A percentile compares a stretch with the other conserved stretches of the same genome.
Conservation (phyloP, 371 early-diverging fungal species). For the Haplosporangium sp. region DNA sequence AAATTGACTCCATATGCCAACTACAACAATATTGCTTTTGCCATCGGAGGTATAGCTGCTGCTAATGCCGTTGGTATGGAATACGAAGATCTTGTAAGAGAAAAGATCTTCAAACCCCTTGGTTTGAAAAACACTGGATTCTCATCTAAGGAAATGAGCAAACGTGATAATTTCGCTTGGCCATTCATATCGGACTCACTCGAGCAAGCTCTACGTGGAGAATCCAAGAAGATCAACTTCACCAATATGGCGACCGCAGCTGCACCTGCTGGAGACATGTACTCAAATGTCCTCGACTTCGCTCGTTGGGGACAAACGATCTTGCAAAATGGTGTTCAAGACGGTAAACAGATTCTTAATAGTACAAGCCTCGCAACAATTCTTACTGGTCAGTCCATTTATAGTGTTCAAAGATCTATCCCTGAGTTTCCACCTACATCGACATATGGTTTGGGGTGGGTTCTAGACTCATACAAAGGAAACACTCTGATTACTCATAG, state of each 20-base stretch:
- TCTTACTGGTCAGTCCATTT: constrained; percentile 9
- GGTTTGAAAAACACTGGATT: constrained; percentile 5
- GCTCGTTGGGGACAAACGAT: neutral
- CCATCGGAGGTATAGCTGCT: neutral
- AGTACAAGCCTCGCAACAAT: neutral
- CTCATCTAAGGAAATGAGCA: neutral
- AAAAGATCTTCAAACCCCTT: neutral
- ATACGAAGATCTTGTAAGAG: neutral
- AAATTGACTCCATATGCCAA: neutral
- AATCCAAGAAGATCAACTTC: too few species aligned
- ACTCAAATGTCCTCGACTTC: constrained; percentile 5
- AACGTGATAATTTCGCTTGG: neutral
- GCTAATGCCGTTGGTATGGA: neutral
- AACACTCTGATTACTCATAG: constrained; percentile 10
- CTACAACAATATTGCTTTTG: neutral
- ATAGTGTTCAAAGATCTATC: neutral
- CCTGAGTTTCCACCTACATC: constrained; percentile 16
- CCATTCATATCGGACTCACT: neutral
- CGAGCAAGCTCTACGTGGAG: neutral
- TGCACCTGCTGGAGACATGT: constrained; percentile 14
- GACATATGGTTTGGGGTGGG: constrained; percentile 19
- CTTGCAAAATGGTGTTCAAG: neutral
- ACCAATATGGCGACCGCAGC: neutral
- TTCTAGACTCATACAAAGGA: constrained; percentile 22
- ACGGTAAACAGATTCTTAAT: constrained; percentile 1